These are phyloP conservation scores for Colletotrichum acutatum DNA, from an alignment of 2,329 filamentous ascomycete species.

Conservation along the genomic window DNA sequence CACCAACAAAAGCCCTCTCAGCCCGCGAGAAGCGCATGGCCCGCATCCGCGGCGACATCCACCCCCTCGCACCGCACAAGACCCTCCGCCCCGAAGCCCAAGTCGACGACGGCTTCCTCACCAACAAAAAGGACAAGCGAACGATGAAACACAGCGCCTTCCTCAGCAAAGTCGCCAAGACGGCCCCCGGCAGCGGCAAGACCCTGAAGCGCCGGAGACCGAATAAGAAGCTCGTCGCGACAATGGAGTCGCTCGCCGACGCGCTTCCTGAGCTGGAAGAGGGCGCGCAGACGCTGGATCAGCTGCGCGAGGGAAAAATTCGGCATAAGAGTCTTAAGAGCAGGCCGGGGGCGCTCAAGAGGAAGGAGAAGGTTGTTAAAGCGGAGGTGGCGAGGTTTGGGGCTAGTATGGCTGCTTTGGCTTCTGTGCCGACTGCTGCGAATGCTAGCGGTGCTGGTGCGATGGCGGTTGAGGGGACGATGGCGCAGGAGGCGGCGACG, in stretches of 20 bases:
- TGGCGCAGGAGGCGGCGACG: slow-evolving; percentile 34
- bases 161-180: slow-evolving; percentile 72
- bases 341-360: slow-evolving; percentile 82
- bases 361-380: slow-evolving; percentile 82
- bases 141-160: slow-evolving; percentile 84
- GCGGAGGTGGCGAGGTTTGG: slow-evolving; percentile 87
- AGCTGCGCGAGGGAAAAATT: slow-evolving; percentile 68
- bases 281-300: slow-evolving; percentile 56
- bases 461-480: slow-evolving; percentile 33
- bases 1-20: slow-evolving; percentile 64
- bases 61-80: slow-evolving; percentile 63
- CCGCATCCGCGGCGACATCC: slow-evolving; percentile 59
- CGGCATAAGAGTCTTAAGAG: slow-evolving; percentile 79
- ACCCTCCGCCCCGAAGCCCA: slow-evolving; percentile 62
- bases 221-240: slow-evolving; percentile 81
- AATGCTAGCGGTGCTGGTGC: background rate
- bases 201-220: slow-evolving; percentile 74
- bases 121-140: slow-evolving; percentile 86
- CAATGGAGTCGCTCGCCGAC: slow-evolving; percentile 80
- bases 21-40: slow-evolving; percentile 66
- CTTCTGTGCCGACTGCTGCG: slow-evolving; percentile 46
- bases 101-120: slow-evolving; percentile 69
- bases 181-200: slow-evolving; percentile 50
- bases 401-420: slow-evolving; percentile 82
- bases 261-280: slow-evolving; percentile 76